Evolutionary conservation across 345 rosid species (phyloP), one percentile per base, ranked within the genome.

Genomic region (Eucalyptus curtisii): DNA sequence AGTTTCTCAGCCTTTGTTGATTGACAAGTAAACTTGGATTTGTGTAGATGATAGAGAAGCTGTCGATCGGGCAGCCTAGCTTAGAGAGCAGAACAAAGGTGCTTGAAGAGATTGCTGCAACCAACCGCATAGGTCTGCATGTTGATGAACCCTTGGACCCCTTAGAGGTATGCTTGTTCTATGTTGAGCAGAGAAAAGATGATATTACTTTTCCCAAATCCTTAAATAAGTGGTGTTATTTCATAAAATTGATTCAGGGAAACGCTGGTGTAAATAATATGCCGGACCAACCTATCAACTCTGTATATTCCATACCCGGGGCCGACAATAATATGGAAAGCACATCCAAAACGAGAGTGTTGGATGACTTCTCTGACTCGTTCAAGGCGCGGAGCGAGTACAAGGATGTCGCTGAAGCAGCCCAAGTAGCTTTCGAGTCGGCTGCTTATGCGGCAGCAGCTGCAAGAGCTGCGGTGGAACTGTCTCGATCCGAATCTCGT

Each of bases 391-490:
- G 89, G 89, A 91, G 91, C 80, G 94, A 94, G 92, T 98, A 95
- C 93, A 95, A 59, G 92, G 97, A 95, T 90, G 98, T 97, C 10
- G 96, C 98, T 89, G 98, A 94, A 92, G 99, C 99, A 45, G 99
- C 99, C 87, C 98, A 95, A 92, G 98, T 95, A 59, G 99, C 99
- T 30, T 97, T 95, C 61, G 94, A 94, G 92, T 93, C 98, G 4
- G 99, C 99, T 31, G 97, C 95, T 86, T 88, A 93, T 86, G 99
- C 98, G 5, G 99, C 99, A 52, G 95, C 68, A 25, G 99, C 99
- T 19, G 99, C 99, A 87, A 94, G 95, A 91, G 99, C 97, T 1
- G 99, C 99, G 7, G 96, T 98, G 64, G 99, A 95, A 89, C 99
- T 98, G 90, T 96, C 97, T 37, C 95, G 97, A 89, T 91, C 94